phyloP scores from a whole-genome alignment of 2,329 filamentous ascomycete species.

The Pseudocercospora vitis region DNA sequence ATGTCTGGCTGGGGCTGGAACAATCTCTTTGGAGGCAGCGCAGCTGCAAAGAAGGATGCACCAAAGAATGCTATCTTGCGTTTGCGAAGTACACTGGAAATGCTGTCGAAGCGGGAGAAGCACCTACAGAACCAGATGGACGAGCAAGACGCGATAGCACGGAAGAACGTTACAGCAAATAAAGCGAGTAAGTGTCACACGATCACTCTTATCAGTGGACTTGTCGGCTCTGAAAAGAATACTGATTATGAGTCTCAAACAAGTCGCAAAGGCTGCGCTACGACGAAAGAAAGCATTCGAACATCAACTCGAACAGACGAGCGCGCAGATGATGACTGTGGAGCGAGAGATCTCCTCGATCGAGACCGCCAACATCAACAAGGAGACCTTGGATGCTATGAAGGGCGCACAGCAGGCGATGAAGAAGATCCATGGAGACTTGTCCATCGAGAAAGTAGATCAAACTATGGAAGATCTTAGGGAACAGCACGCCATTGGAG shows the following conservation, averaged over 20 bases:
- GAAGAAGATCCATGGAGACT: conserved; percentile 85
- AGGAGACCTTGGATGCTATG: conserved; percentile 93
- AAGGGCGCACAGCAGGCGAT: conserved; percentile 86
- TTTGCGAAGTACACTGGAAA: conserved; percentile 85
- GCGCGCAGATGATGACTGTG: conserved; percentile 83
- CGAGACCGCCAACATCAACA: conserved; percentile 97
- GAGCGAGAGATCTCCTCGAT: conserved; percentile 96
- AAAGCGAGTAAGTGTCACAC: conserved; percentile 71
- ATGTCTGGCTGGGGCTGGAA: conserved; percentile 56
- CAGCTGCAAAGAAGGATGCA: conserved; percentile 83
- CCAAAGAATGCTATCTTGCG: conserved; percentile 95
- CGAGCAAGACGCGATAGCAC: conserved; percentile 83
- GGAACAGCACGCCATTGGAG: conserved; percentile 88
- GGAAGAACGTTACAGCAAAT: conserved; percentile 85
- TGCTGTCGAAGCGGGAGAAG: conserved; percentile 94
- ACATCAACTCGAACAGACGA: conserved; percentile 86
- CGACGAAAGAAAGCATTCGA: conserved; percentile 94
- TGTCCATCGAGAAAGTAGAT: conserved; percentile 93
- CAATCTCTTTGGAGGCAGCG: conserved; percentile 78
- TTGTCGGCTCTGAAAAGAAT: neutral
- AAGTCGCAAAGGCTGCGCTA: conserved; percentile 86
- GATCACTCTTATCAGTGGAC: conserved; percentile 6
- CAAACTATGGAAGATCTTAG: conserved; percentile 89
- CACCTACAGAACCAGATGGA: conserved; percentile 90
- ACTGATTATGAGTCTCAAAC: conserved; percentile 19